phyloP scores from a whole-genome alignment of 2,329 filamentous ascomycete genomes.

The Dothistroma pini region DNA sequence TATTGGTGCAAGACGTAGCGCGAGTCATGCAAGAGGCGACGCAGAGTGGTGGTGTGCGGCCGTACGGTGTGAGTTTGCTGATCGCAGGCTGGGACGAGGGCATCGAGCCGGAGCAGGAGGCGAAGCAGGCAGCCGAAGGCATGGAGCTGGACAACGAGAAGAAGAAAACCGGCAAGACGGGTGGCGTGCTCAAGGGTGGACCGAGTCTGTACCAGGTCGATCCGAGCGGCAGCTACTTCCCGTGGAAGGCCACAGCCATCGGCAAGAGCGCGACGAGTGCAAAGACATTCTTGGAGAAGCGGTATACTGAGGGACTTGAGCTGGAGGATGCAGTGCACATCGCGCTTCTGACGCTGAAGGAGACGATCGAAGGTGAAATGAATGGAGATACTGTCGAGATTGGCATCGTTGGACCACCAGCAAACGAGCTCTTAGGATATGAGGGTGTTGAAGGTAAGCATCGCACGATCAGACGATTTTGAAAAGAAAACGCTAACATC shows the following conservation, averaged over 20 bases:
- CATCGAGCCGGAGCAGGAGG: conserved; percentile 77
- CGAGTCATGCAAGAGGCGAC: conserved; percentile 99
- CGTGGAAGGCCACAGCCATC: conserved; percentile 99
- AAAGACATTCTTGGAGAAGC: conserved; percentile 99
- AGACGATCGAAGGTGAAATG: conserved; percentile 99
- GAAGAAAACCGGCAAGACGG: conserved; percentile 78
- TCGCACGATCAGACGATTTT: neutral
- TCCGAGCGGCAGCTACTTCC: conserved; percentile 97
- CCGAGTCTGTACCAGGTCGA: conserved; percentile 99
- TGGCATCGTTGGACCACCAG: conserved; percentile 91
- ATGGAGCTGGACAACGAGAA: conserved; percentile 55
- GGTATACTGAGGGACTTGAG: conserved; percentile 95
- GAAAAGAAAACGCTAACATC: neutral
- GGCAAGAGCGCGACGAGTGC: conserved; percentile 97
- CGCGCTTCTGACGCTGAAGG: conserved; percentile 92
- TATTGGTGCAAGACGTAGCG: conserved; percentile 97
- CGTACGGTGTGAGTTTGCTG: conserved; percentile 92
- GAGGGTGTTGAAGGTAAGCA: conserved; percentile 66
- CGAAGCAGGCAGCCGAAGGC: conserved; percentile 57
- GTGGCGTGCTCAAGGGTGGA: conserved; percentile 90
- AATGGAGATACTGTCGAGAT: conserved; percentile 97
- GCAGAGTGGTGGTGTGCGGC: conserved; percentile 93
- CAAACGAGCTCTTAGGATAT: conserved; percentile 85
- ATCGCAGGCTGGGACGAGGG: conserved; percentile 98
- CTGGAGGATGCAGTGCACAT: conserved; percentile 98